Evolutionary conservation across 2,329 filamentous ascomycete genomes (phyloP), one percentile per base, ranked within the genome.

Genomic region (Pseudocercospora macadamiae): DNA sequence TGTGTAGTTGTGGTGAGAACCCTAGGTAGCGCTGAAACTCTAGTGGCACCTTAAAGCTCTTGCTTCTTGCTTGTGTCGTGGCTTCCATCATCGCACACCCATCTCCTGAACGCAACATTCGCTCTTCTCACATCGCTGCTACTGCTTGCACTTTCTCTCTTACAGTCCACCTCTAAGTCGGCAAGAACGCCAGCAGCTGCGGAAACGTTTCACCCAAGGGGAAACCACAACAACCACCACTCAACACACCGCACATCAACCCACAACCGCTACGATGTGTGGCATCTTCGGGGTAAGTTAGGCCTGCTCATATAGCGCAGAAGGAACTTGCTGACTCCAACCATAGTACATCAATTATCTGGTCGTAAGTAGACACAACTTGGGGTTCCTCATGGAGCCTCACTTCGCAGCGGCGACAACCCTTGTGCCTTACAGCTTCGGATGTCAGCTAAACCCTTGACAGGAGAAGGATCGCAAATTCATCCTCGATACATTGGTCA

Each of bases 311-410:
- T 48, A 34, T 52, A 54, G 14, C 32, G 5, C 10, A 44, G 30
- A 54, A 42, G 10, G 16, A 16, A 34, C 12, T 28, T 45, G 42
- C 42, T 21, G 7, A 45, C 19, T 21, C 9, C n/a, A 78, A 96
- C 95, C 80, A 96, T 97, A 82, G 93, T 97, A 97, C 85, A 91
- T 97, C 83, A 97, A 97, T 83, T 97, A 97, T 81, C 83, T 97
- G 77, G 92, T 97, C 10, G 8, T 6, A 6, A 7, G 12, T 32
- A 7, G 2, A 18, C 36, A 21, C 36, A 5, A 16, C 2, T n/a
- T n/a, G n/a, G n/a, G n/a, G n/a, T n/a, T n/a, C n/a, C n/a, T n/a
- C n/a, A n/a, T n/a, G n/a, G n/a, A n/a, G n/a, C n/a, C n/a, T n/a
- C n/a, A n/a, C n/a, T n/a, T n/a, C n/a, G n/a, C n/a, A n/a, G n/a